These are phyloP conservation scores for Globisporangium nunn DNA, from an alignment of 352 stramenopile species.

Conservation along the genomic window DNA sequence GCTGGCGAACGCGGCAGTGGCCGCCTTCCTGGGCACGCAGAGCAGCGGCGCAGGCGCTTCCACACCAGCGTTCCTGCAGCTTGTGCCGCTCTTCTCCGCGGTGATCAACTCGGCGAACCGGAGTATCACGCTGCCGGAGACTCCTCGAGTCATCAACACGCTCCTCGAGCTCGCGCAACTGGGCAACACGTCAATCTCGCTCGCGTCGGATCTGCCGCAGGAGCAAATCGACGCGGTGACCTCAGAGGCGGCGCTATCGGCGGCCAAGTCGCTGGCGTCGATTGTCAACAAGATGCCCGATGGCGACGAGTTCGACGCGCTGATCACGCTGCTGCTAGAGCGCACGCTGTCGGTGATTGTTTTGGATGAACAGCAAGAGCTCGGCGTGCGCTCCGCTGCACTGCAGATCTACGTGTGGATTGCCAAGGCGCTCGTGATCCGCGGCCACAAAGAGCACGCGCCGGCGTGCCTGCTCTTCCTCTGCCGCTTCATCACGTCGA, in stretches of 20 bases:
- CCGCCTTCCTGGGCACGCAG: slow-evolving; percentile 49
- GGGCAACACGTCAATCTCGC: slow-evolving; percentile 1
- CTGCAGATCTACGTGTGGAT: slow-evolving; percentile 85
- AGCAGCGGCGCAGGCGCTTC: slow-evolving; percentile 17
- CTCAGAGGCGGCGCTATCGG: slow-evolving; percentile 46
- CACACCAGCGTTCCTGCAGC: slow-evolving; percentile 36
- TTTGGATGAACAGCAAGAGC: slow-evolving; percentile 24
- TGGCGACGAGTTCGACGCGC: slow-evolving; percentile 65
- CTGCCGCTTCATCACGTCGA: slow-evolving; percentile 50
- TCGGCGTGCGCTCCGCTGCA: slow-evolving; percentile 44
- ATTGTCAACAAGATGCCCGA: slow-evolving; percentile 87
- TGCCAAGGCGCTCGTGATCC: slow-evolving; percentile 74
- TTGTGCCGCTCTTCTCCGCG: slow-evolving; percentile 69
- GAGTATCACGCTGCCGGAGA: slow-evolving; percentile 46
- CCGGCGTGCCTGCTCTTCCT: slow-evolving; percentile 64
- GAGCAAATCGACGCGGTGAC: slow-evolving; percentile 15
- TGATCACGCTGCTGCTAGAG: slow-evolving; percentile 63
- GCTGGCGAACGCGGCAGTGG: slow-evolving; percentile 49
- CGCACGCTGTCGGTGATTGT: slow-evolving; percentile 60
- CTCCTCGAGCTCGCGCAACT: slow-evolving; percentile 73
- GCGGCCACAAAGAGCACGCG: slow-evolving; percentile 63
- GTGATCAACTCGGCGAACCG: slow-evolving; percentile 75
- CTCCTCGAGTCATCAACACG: slow-evolving; percentile 63
- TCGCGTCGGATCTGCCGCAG: neutral
- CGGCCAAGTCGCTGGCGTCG: slow-evolving; percentile 70